Evolutionary conservation across 1,284 basidiomycete species (phyloP).

Genomic region (Sporisorium graminicola): DNA sequence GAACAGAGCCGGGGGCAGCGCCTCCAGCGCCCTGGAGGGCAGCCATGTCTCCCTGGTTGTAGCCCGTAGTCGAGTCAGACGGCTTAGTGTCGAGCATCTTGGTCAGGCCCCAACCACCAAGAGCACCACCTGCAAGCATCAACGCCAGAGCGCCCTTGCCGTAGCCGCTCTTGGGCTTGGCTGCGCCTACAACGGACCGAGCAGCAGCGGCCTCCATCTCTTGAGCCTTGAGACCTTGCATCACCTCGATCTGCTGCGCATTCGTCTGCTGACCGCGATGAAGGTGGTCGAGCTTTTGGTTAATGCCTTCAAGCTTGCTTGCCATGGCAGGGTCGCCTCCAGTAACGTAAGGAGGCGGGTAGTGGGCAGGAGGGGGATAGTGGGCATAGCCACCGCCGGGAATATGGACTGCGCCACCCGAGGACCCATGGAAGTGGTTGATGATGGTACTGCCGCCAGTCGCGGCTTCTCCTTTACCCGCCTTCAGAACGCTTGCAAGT

Average conservation of each 20-base stretch:
- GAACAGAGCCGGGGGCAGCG: conserved; percentile 11
- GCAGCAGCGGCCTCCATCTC: conserved; percentile 7
- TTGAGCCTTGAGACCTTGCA: conserved; percentile 26
- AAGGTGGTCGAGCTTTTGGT: conserved; percentile 3
- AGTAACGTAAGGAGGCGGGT: conserved; percentile 5
- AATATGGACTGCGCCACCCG: not conserved
- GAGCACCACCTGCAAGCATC: conserved; percentile 7
- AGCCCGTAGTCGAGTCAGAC: conserved; percentile 21
- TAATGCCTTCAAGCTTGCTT: conserved; percentile 4
- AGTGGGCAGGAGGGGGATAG: conserved; percentile 6
- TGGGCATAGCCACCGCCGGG: conserved; percentile 1
- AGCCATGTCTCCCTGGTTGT: conserved; percentile 23
- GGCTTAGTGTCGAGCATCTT: conserved; percentile 41
- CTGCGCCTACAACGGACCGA: not conserved
- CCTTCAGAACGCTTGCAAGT: conserved; percentile 3
- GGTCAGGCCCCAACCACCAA: conserved; percentile 11
- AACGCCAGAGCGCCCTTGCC: conserved; percentile 1
- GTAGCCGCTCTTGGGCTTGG: conserved; percentile 10
- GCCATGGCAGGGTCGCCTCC: conserved; percentile 9
- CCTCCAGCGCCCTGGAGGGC: conserved; percentile 27
- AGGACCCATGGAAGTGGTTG: conserved; percentile 1
- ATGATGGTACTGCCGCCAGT: conserved; percentile 3
- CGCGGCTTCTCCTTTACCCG: not conserved
- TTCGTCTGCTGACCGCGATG: not conserved
- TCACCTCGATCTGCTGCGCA: conserved; percentile 20